Percentiles rank a stretch among this genome's conserved stretches.
Evolutionary conservation across 768 basidiomycete species (phyloP).

Genomic region (Russula vinacea): DNA sequence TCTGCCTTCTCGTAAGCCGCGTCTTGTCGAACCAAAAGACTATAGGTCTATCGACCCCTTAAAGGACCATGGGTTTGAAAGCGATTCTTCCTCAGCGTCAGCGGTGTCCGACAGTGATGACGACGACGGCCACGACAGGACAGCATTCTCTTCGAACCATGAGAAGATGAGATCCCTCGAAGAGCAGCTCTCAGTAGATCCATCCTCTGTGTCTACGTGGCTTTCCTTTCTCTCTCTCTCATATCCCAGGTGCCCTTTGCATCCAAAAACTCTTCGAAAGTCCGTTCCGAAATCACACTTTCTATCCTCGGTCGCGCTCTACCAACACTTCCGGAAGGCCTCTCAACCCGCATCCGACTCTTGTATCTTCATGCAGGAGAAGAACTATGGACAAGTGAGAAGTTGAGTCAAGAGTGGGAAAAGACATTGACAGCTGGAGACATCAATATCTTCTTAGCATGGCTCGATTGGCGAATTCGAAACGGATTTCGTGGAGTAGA

Average conservation of each 20-base stretch:
- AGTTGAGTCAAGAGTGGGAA: constrained; percentile 66
- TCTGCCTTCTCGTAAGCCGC: constrained; percentile 46
- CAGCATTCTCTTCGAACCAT: constrained; percentile 45
- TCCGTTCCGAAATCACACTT: constrained; percentile 66
- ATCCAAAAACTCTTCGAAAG: constrained; percentile 66
- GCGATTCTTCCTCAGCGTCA: constrained; percentile 34
- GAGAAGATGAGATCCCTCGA: constrained; percentile 58
- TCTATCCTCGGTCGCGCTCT: constrained; percentile 67
- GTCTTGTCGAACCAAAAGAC: constrained; percentile 43
- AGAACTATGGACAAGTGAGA: constrained; percentile 60
- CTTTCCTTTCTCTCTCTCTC: constrained; percentile 59
- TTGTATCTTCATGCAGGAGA: constrained; percentile 70
- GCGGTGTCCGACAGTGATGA: constrained; percentile 18
- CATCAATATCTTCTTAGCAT: constrained; percentile 68
- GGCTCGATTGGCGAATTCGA: constrained; percentile 73
- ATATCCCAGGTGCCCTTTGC: constrained; percentile 52
- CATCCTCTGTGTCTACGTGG: constrained; percentile 59
- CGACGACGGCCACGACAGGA: constrained; percentile 13
- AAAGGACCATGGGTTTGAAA: constrained; percentile 38
- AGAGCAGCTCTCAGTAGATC: constrained; percentile 48
- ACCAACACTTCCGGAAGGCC: constrained; percentile 50
- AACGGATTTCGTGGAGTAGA: constrained; percentile 48
- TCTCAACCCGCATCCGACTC: constrained; percentile 52
- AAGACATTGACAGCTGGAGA: constrained; percentile 52
- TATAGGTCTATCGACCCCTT: constrained; percentile 45